phyloP scores from a whole-genome alignment of 2,329 filamentous ascomycete genomes.

The Clonostachys rhizophaga region DNA sequence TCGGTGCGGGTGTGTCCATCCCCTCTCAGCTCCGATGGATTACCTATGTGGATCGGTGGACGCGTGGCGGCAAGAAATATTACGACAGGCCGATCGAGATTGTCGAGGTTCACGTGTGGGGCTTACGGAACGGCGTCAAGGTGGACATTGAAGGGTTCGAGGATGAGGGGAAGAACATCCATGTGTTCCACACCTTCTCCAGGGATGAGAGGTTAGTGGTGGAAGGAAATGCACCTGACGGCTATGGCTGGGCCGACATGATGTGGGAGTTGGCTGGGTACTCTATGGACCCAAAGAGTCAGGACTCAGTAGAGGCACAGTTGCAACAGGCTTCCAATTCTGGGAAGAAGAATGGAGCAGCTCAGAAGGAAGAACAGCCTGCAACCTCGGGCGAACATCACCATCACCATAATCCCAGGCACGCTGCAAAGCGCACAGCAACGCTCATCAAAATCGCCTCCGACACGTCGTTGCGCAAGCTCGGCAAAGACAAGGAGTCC shows the following conservation, averaged over 20 bases:
- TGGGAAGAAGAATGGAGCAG: neutral
- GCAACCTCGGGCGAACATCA: constrained; percentile 7
- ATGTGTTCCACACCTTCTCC: constrained; percentile 75
- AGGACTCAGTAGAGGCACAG: constrained; percentile 28
- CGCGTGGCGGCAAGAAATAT: constrained; percentile 69
- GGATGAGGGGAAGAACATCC: constrained; percentile 86
- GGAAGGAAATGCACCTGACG: constrained; percentile 47
- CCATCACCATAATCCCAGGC: too few species aligned
- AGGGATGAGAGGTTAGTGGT: constrained; percentile 68
- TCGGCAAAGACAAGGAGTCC: constrained; percentile 11
- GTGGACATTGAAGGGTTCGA: constrained; percentile 79
- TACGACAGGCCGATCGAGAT: constrained; percentile 80
- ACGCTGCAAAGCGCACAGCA: constrained; percentile 13
- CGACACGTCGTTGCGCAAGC: constrained; percentile 7
- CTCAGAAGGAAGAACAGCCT: constrained; percentile 5
- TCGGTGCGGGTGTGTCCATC: constrained; percentile 87
- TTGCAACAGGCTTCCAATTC: constrained; percentile 20
- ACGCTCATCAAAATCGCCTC: constrained; percentile 26
- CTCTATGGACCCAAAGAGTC: constrained; percentile 16
- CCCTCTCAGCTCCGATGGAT: constrained; percentile 88
- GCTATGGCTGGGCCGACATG: constrained; percentile 42
- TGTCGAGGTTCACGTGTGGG: constrained; percentile 86
- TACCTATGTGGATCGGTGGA: constrained; percentile 84
- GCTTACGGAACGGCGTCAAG: constrained; percentile 81
- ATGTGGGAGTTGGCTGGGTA: constrained; percentile 48